phyloP scores from a whole-genome alignment of 1,284 basidiomycete species.

The Rugosomyces carneus region DNA sequence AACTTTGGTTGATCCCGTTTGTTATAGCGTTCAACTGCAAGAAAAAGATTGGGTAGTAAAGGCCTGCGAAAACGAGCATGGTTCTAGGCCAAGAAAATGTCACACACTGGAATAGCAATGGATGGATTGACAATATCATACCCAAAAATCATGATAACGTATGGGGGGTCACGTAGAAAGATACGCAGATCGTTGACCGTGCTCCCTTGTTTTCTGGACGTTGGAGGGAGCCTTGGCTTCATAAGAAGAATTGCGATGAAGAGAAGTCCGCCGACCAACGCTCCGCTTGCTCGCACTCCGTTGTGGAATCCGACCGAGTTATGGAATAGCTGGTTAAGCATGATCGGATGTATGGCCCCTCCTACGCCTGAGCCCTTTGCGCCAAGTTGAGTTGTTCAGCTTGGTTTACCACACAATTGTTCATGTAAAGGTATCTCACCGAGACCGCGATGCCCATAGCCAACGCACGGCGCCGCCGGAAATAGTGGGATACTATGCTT shows the following conservation, averaged over 20 bases:
- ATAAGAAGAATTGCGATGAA: conserved; percentile 32
- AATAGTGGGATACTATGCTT: conserved; percentile 18
- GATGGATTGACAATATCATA: conserved; percentile 13
- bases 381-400: not conserved
- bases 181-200: conserved; percentile 10
- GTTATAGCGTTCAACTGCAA: conserved; percentile 37
- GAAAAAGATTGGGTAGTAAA: conserved; percentile 42
- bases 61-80: conserved; percentile 26
- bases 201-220: conserved; percentile 12
- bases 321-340: conserved; percentile 42
- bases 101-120: not conserved
- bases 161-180: conserved; percentile 26
- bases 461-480: conserved; percentile 15
- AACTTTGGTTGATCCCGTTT: conserved; percentile 28
- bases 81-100: conserved; percentile 21
- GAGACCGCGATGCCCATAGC: conserved; percentile 18
- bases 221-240: conserved; percentile 20
- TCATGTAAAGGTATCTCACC: conserved; percentile 1
- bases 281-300: conserved; percentile 37
- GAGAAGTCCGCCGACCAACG: conserved; percentile 27
- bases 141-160: conserved; percentile 30
- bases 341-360: conserved; percentile 43
- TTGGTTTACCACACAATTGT: not conserved
- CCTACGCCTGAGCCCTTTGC: conserved; percentile 34
- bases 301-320: conserved; percentile 36